These are phyloP conservation scores for Talaromyces sp. DNA, from an alignment of 2,329 filamentous ascomycete species.

Conservation along the genomic window DNA sequence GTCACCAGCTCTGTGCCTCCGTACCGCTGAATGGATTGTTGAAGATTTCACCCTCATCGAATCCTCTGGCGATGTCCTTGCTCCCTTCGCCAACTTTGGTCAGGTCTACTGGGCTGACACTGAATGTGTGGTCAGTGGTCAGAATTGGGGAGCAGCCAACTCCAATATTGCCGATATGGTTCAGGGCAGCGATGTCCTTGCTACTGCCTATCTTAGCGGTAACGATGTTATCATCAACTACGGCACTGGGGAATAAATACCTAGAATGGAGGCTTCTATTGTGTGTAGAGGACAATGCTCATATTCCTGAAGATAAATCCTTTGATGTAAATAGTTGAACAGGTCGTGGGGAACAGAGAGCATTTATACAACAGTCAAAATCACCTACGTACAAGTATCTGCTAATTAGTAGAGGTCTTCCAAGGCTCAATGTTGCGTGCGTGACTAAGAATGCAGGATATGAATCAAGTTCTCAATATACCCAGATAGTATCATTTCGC, in stretches of 20 bases:
- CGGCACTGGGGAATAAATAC: conserved; percentile 5
- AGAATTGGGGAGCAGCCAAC: conserved; percentile 8
- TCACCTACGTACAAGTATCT: too few relatives aligned
- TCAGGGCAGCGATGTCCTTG: conserved; percentile 11
- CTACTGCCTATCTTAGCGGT: conserved; percentile 10
- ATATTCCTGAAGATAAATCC: neutral
- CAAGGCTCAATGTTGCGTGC: neutral
- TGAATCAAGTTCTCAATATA: too few relatives aligned
- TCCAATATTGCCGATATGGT: conserved; percentile 15
- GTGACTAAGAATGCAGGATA: too few relatives aligned
- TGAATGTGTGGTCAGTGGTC: conserved; percentile 1
- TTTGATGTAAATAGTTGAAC: neutral
- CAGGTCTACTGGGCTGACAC: conserved; percentile 11
- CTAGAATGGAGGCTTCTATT: too few relatives aligned
- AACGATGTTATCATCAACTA: conserved; percentile 17
- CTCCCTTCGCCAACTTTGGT: conserved; percentile 10
- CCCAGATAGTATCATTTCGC: too few relatives aligned
- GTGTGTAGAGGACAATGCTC: neutral
- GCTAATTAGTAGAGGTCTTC: neutral
- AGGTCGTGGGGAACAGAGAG: too few relatives aligned
- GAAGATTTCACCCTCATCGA: conserved; percentile 11
- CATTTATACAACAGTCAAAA: too few relatives aligned
- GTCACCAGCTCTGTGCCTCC: conserved; percentile 9
- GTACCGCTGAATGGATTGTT: conserved; percentile 15
- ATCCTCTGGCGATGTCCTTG: neutral